Evolutionary conservation across 2,329 filamentous ascomycete genomes (phyloP), one percentile per base, ranked within the genome.

Genomic region (Alternaria brassicae): DNA sequence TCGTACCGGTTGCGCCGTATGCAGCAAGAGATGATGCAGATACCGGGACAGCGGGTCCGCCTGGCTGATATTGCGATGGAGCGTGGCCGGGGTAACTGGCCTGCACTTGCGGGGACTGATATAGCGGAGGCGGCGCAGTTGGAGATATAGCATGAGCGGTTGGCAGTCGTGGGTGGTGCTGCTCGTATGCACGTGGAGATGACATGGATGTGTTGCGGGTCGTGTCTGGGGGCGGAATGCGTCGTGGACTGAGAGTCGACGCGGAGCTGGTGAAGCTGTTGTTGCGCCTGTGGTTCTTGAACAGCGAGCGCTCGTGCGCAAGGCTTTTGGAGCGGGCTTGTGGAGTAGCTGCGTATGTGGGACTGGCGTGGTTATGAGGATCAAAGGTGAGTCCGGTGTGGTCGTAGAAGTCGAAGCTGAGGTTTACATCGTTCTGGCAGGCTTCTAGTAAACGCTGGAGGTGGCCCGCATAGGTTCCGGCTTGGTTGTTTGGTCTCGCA

Each of bases 381-480:
- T 67, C 66, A 6, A 66, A 32, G 4, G 63, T 53, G 25, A 60
- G 60, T n/a, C 72, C 72, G 0, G 66, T 71, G 49, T 76, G 71
- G 32, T 76, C 72, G 53, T 76, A 76, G 19, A 76, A 66, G 27
- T 76, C 67, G 34, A 75, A 75, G 13, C 58, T 49, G 27, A 72
- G 73, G 1, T 62, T 56, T 0, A 53, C 6, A 39, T 74, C 66
- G 17, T 66, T 63, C 15, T 63, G 58, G 21, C 72, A 70, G 8
- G 57, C 55, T 17, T 72, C 69, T 6, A 52, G 53, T 3, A 76
- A 53, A 10, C 63, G 57, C 37, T 71, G 67, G 3, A 76, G 63
- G 34, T 74, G 67, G 13, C 57, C 52, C 6, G 72, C 72, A 40
- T 74, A 76, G 23, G 62, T 61, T 2, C 61, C 70, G 25, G 73